Evolutionary conservation across 2,329 filamentous ascomycete genomes (phyloP).

Genomic region (Epichloe coenophiala): DNA sequence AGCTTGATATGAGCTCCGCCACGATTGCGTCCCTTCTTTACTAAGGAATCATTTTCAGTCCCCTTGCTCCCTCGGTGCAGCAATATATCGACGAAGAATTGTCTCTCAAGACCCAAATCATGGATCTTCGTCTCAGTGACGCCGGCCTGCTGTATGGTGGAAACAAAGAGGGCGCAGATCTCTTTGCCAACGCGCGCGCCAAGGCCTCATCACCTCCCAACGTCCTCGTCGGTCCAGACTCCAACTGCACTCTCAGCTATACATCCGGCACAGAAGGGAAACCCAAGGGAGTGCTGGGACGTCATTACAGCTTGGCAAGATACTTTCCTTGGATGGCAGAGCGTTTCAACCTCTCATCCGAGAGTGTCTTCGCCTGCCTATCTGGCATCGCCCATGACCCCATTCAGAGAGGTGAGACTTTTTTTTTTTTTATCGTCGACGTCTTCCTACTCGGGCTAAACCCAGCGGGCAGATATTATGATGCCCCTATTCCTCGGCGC

Average conservation of each 20-base stretch:
- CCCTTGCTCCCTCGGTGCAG: constrained; percentile 33
- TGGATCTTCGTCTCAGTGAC: constrained; percentile 56
- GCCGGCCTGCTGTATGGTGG: constrained; percentile 64
- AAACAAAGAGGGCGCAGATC: constrained; percentile 48
- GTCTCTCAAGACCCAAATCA: constrained; percentile 58
- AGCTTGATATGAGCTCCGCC: no score
- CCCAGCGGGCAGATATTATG: constrained; percentile 52
- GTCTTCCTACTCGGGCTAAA: not conserved
- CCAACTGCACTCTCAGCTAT: constrained; percentile 60
- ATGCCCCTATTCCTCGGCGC: constrained; percentile 81
- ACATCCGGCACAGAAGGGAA: constrained; percentile 62
- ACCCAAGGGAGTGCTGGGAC: constrained; percentile 76
- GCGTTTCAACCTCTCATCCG: constrained; percentile 58
- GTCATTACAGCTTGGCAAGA: constrained; percentile 72
- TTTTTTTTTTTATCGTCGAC: not conserved
- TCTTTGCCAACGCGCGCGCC: constrained; percentile 39
- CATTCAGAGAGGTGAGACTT: constrained; percentile 40
- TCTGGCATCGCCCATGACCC: constrained; percentile 72
- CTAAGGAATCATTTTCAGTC: constrained; percentile 19
- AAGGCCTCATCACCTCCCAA: constrained; percentile 46
- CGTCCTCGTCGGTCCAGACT: constrained; percentile 76
- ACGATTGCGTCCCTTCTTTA: no score
- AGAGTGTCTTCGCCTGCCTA: constrained; percentile 69
- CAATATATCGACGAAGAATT: constrained; percentile 63
- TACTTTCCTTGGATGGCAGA: constrained; percentile 94